Evolutionary conservation across 2,329 filamentous ascomycete species (phyloP), one percentile per base, ranked within the genome.

Genomic region (Ophiostoma piceae): DNA sequence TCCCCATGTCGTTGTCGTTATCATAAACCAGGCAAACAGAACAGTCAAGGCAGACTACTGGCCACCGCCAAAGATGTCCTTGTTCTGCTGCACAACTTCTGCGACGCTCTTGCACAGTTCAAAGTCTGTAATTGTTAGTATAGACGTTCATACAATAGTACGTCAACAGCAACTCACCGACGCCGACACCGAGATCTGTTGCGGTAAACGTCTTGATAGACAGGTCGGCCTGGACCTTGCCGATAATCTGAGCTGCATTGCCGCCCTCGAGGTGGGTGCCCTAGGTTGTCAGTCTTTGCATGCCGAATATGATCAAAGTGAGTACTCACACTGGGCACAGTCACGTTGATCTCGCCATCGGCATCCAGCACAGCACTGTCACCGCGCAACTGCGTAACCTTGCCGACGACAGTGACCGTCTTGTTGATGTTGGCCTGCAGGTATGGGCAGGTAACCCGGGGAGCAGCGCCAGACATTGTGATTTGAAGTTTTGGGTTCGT

Each of bases 361-460:
- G 92, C 90, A 70, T 97, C 92, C 39, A 98, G 85, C 6, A 88
- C 87, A 0, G 93, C 94, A 67, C 87, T 85, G 68, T 95, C 91
- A 74, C 94, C 94, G 68, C 89, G 89, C 32, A 98, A 84, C 76
- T 95, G 89, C 3, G 87, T 86, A 66, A 98, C 93, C 76, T 90
- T 93, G 76, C 95, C 95, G 5, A 96, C 84, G 69, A 98, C 84
- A 75, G 93, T 93, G 73, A 98, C 91, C 72, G 91, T 91, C 74
- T 87, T 85, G 74, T 84, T 84, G 74, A 88, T 84, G 81, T 94
- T 96, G 76, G 84, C 84, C 77, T 92, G 87, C 71, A 98, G 90
- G 80, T 94, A 91, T 57, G 85, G 82, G 68, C 91, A 90, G 66
- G 91, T 92, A 78, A 97, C 88, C 79, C 95, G 93, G 39, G 95